These are phyloP conservation scores for Quercus phellos DNA, from an alignment of 331 rosid species.

Conservation along the genomic window DNA sequence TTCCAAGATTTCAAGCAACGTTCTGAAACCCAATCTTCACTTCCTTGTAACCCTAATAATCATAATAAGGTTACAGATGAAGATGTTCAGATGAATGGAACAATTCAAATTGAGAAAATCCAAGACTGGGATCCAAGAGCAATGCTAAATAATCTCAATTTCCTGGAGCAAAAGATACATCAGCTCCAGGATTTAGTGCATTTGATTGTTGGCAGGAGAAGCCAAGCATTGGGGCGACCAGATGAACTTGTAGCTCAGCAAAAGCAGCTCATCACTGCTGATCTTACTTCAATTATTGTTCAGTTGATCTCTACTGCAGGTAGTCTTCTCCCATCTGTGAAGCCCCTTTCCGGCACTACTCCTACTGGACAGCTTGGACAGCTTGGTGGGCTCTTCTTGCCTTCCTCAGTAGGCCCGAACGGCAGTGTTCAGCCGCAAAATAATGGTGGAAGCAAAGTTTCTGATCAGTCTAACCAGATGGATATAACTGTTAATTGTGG, in stretches of 20 bases:
- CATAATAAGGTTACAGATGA: slow-evolving; percentile 32
- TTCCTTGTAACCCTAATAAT: slow-evolving; percentile 30
- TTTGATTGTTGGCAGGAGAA: slow-evolving; percentile 58
- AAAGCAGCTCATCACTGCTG: slow-evolving; percentile 84
- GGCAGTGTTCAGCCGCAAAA: slow-evolving; percentile 32
- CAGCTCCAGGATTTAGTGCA: slow-evolving; percentile 91
- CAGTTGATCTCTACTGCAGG: slow-evolving; percentile 95
- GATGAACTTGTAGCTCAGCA: slow-evolving; percentile 71
- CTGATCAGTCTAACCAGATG: slow-evolving; percentile 44
- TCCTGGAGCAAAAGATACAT: slow-evolving; percentile 80
- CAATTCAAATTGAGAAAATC: slow-evolving; percentile 32
- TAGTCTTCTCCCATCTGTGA: slow-evolving; percentile 79
- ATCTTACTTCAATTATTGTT: slow-evolving; percentile 83
- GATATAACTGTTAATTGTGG: slow-evolving; percentile 36
- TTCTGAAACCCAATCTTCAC: slow-evolving; percentile 24
- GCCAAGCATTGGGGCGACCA: slow-evolving; percentile 58
- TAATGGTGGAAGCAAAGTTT: slow-evolving; percentile 34
- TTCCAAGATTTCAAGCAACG: slow-evolving; percentile 49
- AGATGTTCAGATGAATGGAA: slow-evolving; percentile 31
- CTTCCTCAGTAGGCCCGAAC: slow-evolving; percentile 36
- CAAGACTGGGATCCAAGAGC: slow-evolving; percentile 78
- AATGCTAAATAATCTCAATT: slow-evolving; percentile 70
- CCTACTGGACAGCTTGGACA: slow-evolving; percentile 51
- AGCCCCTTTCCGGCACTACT: slow-evolving; percentile 36
- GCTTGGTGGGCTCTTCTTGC: slow-evolving; percentile 36